These are phyloP conservation scores for Medicago arabica DNA, from an alignment of 306 rosid species.

Conservation along the genomic window DNA sequence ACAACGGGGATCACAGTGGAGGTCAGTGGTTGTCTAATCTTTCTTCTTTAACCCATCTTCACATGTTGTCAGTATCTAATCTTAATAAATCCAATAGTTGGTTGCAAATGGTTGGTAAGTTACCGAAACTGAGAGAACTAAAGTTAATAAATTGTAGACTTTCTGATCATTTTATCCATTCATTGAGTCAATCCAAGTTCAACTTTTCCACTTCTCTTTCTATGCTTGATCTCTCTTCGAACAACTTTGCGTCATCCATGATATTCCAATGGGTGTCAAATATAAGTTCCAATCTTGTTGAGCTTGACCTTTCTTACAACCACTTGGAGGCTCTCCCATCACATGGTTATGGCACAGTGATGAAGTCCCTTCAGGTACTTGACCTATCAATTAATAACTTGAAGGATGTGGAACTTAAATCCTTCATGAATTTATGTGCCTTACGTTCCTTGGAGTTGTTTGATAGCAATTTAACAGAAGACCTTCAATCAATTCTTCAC, in stretches of 20 bases:
- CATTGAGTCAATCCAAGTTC: no score
- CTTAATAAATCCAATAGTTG: no score
- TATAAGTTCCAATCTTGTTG: neutral
- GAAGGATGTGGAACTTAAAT: no score
- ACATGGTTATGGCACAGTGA: no score
- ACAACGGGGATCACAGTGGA: no score
- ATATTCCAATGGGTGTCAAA: no score
- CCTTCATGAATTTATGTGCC: neutral
- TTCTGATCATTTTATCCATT: neutral
- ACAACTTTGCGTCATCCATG: no score
- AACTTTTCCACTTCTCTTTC: no score
- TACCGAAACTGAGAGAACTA: neutral
- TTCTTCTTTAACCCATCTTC: neutral
- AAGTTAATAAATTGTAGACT: neutral
- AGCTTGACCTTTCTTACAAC: neutral
- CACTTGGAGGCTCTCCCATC: no score
- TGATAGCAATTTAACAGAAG: neutral
- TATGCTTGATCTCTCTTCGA: no score
- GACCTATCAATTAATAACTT: neutral
- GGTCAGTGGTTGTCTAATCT: neutral
- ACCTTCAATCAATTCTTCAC: neutral
- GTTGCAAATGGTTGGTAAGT: neutral
- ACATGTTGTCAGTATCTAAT: no score
- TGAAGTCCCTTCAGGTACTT: neutral
- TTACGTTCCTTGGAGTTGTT: neutral